Conservation (phyloP, 2,329 filamentous ascomycete species). For the Metarhizium robertsii region DNA sequence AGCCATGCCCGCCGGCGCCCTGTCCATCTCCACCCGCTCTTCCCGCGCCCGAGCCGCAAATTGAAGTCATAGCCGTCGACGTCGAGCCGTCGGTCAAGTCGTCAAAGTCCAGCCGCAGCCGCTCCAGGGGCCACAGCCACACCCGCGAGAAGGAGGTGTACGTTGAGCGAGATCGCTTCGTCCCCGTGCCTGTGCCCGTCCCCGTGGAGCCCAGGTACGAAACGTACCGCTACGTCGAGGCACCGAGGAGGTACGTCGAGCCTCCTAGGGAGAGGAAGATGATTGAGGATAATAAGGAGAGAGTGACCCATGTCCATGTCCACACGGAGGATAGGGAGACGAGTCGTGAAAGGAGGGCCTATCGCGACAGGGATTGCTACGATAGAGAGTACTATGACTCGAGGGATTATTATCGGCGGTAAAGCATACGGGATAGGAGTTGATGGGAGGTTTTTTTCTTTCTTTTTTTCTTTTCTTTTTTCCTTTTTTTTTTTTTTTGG, state of each 20-base stretch:
- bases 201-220: conserved; percentile 32
- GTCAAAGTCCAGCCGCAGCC: conserved; percentile 16
- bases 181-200: conserved; percentile 31
- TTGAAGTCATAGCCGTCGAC: conserved; percentile 30
- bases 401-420: conserved; percentile 5
- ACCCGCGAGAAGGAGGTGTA: conserved; percentile 35
- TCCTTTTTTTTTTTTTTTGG: no score
- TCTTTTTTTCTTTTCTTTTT: no score
- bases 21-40: background rate
- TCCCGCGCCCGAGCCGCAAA: conserved; percentile 18
- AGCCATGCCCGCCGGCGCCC: background rate
- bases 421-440: background rate
- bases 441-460: no score
- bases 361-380: background rate
- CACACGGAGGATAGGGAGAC: conserved; percentile 24
- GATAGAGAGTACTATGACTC: conserved; percentile 1
- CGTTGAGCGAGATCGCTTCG: conserved; percentile 41
- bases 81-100: conserved; percentile 19
- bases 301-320: conserved; percentile 13
- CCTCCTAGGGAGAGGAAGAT: conserved; percentile 19
- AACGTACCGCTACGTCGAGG: conserved; percentile 44
- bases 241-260: conserved; percentile 27
- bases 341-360: conserved; percentile 15
- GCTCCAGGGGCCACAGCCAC: conserved; percentile 15
- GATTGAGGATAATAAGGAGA: conserved; percentile 18